Conservation (phyloP, 345 rosid species). For the Murraya koenigii region DNA sequence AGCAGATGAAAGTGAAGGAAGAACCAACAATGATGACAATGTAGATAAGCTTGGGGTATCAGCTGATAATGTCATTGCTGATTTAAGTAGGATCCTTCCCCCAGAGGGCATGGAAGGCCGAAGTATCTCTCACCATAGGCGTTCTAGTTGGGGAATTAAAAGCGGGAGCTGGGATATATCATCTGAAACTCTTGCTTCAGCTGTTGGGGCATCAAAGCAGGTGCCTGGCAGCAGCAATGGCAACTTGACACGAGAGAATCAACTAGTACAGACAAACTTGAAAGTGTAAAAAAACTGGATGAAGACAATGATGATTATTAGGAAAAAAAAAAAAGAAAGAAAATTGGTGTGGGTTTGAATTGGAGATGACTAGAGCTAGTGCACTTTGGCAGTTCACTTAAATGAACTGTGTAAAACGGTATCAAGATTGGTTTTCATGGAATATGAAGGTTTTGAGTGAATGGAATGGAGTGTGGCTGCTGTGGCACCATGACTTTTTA, state of each 20-base stretch:
- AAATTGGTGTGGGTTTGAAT: conserved; percentile 10
- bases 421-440: background rate
- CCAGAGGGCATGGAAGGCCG: conserved; percentile 63
- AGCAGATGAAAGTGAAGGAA: conserved; percentile 27
- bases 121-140: conserved; percentile 43
- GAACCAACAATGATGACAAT: conserved; percentile 23
- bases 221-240: conserved; percentile 6
- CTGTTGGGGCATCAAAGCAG: conserved; percentile 37
- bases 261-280: conserved; percentile 13
- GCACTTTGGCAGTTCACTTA: background rate
- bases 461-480: background rate
- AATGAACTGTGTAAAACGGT: background rate
- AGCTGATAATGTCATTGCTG: conserved; percentile 36
- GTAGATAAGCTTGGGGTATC: conserved; percentile 35
- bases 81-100: conserved; percentile 67
- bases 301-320: background rate
- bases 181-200: conserved; percentile 36
- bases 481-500: background rate
- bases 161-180: conserved; percentile 80
- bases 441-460: background rate
- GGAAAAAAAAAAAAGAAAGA: background rate
- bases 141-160: conserved; percentile 64
- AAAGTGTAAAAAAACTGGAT: conserved; percentile 12
- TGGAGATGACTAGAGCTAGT: conserved; percentile 8
- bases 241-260: conserved; percentile 20